Percentiles rank a stretch among this genome's conserved stretches.
Evolutionary conservation across 2,329 filamentous ascomycete species (phyloP).

Genomic region (Aspergillus japonicus): DNA sequence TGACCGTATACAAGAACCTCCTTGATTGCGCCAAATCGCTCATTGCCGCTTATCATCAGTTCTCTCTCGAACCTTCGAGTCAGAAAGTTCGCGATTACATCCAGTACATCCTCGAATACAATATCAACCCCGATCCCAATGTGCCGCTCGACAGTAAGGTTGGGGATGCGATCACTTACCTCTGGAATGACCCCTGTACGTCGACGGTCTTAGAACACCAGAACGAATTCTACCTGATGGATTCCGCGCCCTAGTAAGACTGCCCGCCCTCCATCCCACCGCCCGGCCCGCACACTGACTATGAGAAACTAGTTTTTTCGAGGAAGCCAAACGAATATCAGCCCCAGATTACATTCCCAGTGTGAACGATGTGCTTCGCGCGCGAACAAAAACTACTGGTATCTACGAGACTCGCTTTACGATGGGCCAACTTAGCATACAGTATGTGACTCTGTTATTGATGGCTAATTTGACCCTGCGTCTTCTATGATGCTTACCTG

Average conservation of each 20-base stretch:
- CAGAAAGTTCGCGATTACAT: constrained; percentile 71
- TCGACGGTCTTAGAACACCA: constrained; percentile 84
- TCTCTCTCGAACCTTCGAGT: constrained; percentile 75
- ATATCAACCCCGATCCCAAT: constrained; percentile 85
- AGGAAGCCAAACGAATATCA: constrained; percentile 84
- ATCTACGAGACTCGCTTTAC: constrained; percentile 99
- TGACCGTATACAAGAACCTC: constrained; percentile 97
- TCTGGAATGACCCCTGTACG: constrained; percentile 89
- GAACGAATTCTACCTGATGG: constrained; percentile 99
- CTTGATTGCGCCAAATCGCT: constrained; percentile 95
- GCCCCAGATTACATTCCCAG: constrained; percentile 82
- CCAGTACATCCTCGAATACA: constrained; percentile 81
- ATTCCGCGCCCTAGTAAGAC: constrained; percentile 93
- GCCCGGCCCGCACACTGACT: constrained; percentile 24
- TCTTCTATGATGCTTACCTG: constrained; percentile 24
- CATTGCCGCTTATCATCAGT: constrained; percentile 87
- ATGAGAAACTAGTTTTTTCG: constrained; percentile 73
- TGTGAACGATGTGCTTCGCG: constrained; percentile 91
- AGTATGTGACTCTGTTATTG: constrained; percentile 63
- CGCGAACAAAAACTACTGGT: constrained; percentile 95
- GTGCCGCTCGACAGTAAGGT: constrained; percentile 78
- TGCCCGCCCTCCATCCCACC: constrained; percentile 9
- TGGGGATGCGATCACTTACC: constrained; percentile 74
- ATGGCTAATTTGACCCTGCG: not conserved
- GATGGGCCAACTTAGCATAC: constrained; percentile 98